Percentiles rank a stretch among this genome's conserved stretches.
These are phyloP conservation scores for Saprolegnia parasitica DNA, from an alignment of 352 stramenopile genomes.

Conservation along the genomic window DNA sequence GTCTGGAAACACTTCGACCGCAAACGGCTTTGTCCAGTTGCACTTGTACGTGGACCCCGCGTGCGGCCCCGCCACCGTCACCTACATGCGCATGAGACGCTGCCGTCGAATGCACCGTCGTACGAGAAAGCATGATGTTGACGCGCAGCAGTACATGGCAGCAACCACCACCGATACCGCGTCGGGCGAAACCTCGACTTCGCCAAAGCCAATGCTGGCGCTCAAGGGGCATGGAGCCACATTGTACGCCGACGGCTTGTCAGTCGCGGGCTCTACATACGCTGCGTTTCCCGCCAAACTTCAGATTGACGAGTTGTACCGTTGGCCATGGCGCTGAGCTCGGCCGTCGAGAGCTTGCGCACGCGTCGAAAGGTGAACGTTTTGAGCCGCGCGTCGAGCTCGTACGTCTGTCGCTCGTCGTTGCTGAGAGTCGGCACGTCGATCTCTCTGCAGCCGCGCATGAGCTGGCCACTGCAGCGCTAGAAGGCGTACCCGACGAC, in stretches of 20 bases:
- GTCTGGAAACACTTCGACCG: conserved; percentile 14
- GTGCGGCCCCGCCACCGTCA: conserved; percentile 13
- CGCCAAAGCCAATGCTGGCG: conserved; percentile 17
- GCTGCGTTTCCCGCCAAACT: neutral
- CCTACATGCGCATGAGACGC: neutral
- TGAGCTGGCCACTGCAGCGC: too few relatives aligned
- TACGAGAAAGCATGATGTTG: conserved; percentile 15
- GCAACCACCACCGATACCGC: neutral
- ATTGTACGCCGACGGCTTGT: conserved; percentile 23
- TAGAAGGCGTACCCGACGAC: conserved; percentile 60
- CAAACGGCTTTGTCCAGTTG: conserved; percentile 8
- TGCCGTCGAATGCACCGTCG: neutral
- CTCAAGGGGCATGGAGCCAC: neutral
- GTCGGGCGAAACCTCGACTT: conserved; percentile 4
- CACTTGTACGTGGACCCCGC: conserved; percentile 19
- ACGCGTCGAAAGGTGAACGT: conserved; percentile 9
- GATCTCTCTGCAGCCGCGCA: neutral
- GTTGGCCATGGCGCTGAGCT: conserved; percentile 8
- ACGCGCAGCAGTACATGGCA: conserved; percentile 23
- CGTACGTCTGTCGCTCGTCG: conserved; percentile 19
- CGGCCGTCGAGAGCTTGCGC: conserved; percentile 10
- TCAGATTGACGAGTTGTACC: neutral
- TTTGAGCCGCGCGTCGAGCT: conserved; percentile 9
- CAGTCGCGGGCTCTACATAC: conserved; percentile 1
- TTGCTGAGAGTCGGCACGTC: neutral